A percentile compares a stretch with the other conserved stretches of the same genome.
Evolutionary conservation across 1,284 basidiomycete species (phyloP).

Genomic region (Ganoderma boninense): DNA sequence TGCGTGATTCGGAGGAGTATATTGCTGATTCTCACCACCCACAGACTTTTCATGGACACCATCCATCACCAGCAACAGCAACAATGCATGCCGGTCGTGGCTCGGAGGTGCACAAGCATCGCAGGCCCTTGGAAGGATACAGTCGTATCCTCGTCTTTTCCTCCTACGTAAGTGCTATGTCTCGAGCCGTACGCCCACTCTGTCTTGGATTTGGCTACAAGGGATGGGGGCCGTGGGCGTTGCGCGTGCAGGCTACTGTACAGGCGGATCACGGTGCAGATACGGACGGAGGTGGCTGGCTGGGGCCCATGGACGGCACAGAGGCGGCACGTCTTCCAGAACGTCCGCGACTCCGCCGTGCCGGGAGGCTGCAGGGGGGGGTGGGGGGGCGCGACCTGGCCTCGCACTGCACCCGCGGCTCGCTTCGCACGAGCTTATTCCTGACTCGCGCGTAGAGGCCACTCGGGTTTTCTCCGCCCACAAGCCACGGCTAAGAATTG

Average conservation of each 20-base stretch:
- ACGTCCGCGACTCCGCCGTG: constrained; percentile 8
- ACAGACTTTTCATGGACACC: too few species aligned
- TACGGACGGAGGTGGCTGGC: not conserved
- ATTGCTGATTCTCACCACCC: too few species aligned
- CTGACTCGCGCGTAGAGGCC: constrained; percentile 23
- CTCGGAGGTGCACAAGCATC: too few species aligned
- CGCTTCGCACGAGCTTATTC: constrained; percentile 33
- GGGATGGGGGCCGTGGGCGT: constrained; percentile 4
- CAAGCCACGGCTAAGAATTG: not conserved
- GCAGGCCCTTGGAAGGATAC: too few species aligned
- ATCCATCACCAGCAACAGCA: too few species aligned
- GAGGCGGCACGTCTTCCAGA: not conserved
- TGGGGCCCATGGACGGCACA: constrained; percentile 7
- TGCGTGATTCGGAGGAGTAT: too few species aligned
- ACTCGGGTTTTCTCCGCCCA: constrained; percentile 32
- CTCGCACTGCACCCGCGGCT: constrained; percentile 20
- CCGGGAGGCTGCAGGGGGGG: not conserved
- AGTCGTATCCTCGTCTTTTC: too few species aligned
- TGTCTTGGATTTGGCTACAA: too few species aligned
- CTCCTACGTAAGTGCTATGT: too few species aligned
- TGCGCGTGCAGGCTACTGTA: not conserved
- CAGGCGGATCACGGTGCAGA: constrained; percentile 24
- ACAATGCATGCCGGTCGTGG: too few species aligned
- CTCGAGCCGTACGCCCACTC: too few species aligned
- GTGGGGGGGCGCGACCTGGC: too few species aligned